phyloP scores from a whole-genome alignment of 441 rosid genomes.

The Populus hybrid region DNA sequence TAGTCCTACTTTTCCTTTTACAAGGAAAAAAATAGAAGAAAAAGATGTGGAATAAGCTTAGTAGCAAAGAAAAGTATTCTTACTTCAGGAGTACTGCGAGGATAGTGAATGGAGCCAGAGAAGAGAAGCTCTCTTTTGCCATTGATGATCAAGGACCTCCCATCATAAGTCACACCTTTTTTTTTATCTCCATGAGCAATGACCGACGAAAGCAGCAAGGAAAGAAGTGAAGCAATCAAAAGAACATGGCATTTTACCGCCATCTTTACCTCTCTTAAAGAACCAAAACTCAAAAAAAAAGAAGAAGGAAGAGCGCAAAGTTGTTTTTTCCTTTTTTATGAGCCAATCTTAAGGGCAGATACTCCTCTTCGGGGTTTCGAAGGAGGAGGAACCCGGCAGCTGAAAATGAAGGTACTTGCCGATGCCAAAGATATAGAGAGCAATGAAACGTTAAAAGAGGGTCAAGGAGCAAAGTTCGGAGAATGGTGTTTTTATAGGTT shows the following conservation, averaged over 20 bases:
- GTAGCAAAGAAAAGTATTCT: background rate
- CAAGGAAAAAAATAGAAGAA: background rate
- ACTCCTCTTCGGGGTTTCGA: slow-evolving; percentile 16
- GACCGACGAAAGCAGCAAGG: slow-evolving; percentile 27
- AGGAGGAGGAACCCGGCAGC: slow-evolving; percentile 28
- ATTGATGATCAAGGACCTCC: slow-evolving; percentile 63
- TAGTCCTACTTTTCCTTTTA: background rate
- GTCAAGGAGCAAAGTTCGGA: slow-evolving; percentile 30
- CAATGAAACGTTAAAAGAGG: slow-evolving; percentile 23
- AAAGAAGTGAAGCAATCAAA: slow-evolving; percentile 19
- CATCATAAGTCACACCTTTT: slow-evolving; percentile 56
- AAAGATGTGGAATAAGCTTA: background rate
- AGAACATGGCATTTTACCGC: slow-evolving; percentile 14
- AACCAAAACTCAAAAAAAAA: background rate
- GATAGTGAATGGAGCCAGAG: slow-evolving; percentile 91
- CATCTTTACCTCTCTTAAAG: slow-evolving; percentile 2
- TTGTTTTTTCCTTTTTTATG: background rate
- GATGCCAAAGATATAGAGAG: slow-evolving; percentile 19
- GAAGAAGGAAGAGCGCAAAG: background rate
- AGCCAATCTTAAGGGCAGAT: slow-evolving; percentile 1
- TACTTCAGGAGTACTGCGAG: slow-evolving; percentile 91
- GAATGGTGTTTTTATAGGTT: background rate
- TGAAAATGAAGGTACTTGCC: slow-evolving; percentile 6
- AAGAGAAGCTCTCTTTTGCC: slow-evolving; percentile 78
- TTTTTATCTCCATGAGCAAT: slow-evolving; percentile 17